A percentile compares a stretch with the other conserved stretches of the same genome.
phyloP scores from a whole-genome alignment of 179 eudicot species.

The Drosera spatulata region DNA sequence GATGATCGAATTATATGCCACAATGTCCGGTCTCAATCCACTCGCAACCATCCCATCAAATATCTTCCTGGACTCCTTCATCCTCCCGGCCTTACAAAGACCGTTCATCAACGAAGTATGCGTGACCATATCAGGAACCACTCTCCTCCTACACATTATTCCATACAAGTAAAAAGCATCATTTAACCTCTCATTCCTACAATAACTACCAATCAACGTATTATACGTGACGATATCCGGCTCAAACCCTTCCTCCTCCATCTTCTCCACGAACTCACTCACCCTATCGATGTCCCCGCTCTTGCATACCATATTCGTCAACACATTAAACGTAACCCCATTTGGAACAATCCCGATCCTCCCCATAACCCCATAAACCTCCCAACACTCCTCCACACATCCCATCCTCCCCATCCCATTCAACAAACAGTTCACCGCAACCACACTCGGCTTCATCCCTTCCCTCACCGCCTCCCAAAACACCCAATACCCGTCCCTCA shows the following conservation, averaged over 20 bases:
- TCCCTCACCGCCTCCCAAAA: slow-evolving; percentile 49
- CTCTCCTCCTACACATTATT: slow-evolving; percentile 71
- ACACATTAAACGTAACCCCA: slow-evolving; percentile 64
- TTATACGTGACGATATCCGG: slow-evolving; percentile 87
- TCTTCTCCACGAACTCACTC: slow-evolving; percentile 66
- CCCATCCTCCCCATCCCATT: slow-evolving; percentile 52
- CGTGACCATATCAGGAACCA: slow-evolving; percentile 66
- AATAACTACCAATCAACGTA: slow-evolving; percentile 62
- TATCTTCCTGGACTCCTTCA: slow-evolving; percentile 58
- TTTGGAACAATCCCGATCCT: slow-evolving; percentile 51
- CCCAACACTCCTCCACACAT: slow-evolving; percentile 57
- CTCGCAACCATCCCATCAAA: slow-evolving; percentile 55
- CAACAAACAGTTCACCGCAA: slow-evolving; percentile 58
- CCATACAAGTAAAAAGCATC: slow-evolving; percentile 70
- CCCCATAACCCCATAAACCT: slow-evolving; percentile 50
- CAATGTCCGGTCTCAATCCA: slow-evolving; percentile 57
- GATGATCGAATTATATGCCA: slow-evolving; percentile 64
- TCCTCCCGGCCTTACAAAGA: slow-evolving; percentile 57
- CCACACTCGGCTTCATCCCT: slow-evolving; percentile 49
- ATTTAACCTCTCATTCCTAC: slow-evolving; percentile 51
- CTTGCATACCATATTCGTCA: slow-evolving; percentile 59
- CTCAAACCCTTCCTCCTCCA: slow-evolving; percentile 91
- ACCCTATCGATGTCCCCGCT: slow-evolving; percentile 43
- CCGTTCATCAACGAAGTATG: slow-evolving; percentile 75
- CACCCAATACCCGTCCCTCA: slow-evolving; percentile 45